A percentile compares a stretch with the other conserved stretches of the same genome.
These are phyloP conservation scores for Rhizophagus prolifer DNA, from an alignment of 192 early-diverging fungal species.

Conservation along the genomic window DNA sequence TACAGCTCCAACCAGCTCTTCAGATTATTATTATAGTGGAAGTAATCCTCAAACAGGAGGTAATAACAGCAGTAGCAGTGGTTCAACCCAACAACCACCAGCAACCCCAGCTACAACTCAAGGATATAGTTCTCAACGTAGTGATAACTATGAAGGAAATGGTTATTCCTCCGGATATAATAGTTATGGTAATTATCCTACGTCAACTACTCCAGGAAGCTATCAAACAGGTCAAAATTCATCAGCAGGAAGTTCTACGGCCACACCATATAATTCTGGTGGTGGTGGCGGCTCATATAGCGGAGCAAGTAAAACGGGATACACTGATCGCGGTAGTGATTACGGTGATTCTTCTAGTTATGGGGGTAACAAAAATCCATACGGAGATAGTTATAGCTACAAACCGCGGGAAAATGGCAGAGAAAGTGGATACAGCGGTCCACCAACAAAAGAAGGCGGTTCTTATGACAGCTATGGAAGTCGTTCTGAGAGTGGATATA, in stretches of 20 bases:
- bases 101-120: slow-evolving; percentile 7
- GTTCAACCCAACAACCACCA: slow-evolving; percentile 1
- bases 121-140: slow-evolving; percentile 8
- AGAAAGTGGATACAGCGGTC: not conserved
- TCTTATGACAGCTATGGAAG: slow-evolving; percentile 25
- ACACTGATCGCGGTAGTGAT: slow-evolving; percentile 9
- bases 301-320: slow-evolving; percentile 1
- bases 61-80: not conserved
- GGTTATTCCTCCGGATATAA: slow-evolving; percentile 6
- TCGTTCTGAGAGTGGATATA: not conserved
- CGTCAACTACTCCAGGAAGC: not conserved
- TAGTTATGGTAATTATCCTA: slow-evolving; percentile 18
- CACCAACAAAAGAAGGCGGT: slow-evolving; percentile 6
- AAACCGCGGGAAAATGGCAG: slow-evolving; percentile 21
- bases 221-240: slow-evolving; percentile 1
- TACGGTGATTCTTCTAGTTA: slow-evolving; percentile 16
- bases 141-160: slow-evolving; percentile 11
- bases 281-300: not conserved
- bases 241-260: not conserved
- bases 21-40: slow-evolving; percentile 24
- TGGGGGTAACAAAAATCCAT: slow-evolving; percentile 20
- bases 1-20: slow-evolving; percentile 4
- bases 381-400: slow-evolving; percentile 22
- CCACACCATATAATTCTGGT: not conserved
- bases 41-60: not conserved